Base-by-base conservation (phyloP, 495 filamentous ascomycete genomes). In the Entonaema liquescens region DNA sequence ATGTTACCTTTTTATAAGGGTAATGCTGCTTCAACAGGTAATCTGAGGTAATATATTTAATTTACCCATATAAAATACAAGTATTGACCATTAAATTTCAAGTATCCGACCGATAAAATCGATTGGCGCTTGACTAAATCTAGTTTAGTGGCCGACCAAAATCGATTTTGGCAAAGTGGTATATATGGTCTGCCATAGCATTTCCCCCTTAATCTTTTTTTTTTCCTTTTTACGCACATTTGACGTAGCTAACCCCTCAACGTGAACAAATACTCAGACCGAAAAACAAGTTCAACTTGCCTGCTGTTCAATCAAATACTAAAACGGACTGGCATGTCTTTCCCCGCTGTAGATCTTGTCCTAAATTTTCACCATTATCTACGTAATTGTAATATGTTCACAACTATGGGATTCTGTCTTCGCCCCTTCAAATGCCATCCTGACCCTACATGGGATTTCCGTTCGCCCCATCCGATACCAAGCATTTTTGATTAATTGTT, bases 321-420 rank as follows among this genome's bases (percentile, higher is more conserved):
- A 33, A 56, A 31, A 29, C 47, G 23, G 11, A 17, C 42, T 28
- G 29, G n/a, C n/a, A 54, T 54, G 35, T 62, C 33, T 64, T 53
- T 55, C 64, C 70, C 65, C 70, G 64, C 65, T 65, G 70, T 59
- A 40, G 70, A 72, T 72, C 69, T 55, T 62, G 15, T 47, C 65
- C 70, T 38, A 62, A 65, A 52, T 15, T 9, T 11, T 13, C 25
- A 50, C 47, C 12, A 36, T 58, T 8, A 5, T 7, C 31, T 33
- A 33, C 6, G 31, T 33, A 33, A 58, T 25, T 21, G 13, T 49
- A 53, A 26, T 65, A 73, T 73, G 61, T 33, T 17, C 54, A 4
- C 12, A 55, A 42, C 31, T 64, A 68, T 72, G 64, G 59, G 60
- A 72, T 68, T 72, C 23, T 53, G 8, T 28, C 60, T 61, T 49